phyloP scores from a whole-genome alignment of 169 alveolate genomes.

The Perkinsus olseni region DNA sequence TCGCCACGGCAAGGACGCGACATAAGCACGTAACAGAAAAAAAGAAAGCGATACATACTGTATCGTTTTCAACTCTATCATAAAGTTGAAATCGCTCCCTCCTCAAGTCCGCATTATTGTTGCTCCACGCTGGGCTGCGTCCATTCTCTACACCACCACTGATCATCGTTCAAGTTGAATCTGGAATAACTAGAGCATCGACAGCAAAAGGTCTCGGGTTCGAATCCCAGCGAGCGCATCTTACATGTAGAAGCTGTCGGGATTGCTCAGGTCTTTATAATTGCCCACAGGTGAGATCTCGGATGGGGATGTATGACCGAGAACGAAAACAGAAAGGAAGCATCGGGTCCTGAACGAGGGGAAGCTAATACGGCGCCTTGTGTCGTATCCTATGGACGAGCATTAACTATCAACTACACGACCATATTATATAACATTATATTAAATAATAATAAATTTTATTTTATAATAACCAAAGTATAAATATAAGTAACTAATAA shows the following conservation, averaged over 20 bases:
- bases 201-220: neutral
- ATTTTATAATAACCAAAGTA: no score
- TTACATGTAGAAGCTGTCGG: neutral
- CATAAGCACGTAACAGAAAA: no score
- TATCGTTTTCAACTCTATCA: no score
- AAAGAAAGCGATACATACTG: no score
- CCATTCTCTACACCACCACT: neutral
- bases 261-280: neutral
- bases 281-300: neutral
- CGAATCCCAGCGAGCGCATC: neutral
- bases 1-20: no score
- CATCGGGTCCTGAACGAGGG: neutral
- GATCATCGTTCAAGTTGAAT: neutral
- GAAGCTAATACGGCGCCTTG: neutral
- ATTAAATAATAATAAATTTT: no score
- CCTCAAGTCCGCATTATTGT: no score
- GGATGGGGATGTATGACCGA: neutral
- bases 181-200: neutral
- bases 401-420: neutral
- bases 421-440: no score
- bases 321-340: neutral
- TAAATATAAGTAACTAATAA: no score
- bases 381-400: neutral
- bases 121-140: no score
- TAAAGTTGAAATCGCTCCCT: no score